A percentile compares a stretch with the other conserved stretches of the same genome.
Evolutionary conservation across 495 filamentous ascomycete species (phyloP).

Genomic region (Penicillium lividum): DNA sequence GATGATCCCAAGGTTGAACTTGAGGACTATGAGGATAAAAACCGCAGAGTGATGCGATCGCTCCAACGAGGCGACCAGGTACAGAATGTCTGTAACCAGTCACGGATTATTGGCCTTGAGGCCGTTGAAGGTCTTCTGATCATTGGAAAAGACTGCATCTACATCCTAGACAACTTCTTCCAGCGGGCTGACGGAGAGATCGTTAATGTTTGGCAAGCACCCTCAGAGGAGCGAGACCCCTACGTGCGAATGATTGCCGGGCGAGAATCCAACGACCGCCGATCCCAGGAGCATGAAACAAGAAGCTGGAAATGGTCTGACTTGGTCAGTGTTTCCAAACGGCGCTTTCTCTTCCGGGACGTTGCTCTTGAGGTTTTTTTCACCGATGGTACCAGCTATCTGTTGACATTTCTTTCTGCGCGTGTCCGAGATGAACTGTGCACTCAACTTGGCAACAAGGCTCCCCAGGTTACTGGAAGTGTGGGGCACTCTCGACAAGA

Average conservation of each 20-base stretch:
- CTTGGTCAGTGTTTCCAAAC: conserved; percentile 93
- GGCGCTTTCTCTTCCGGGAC: conserved; percentile 92
- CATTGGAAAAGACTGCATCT: conserved; percentile 87
- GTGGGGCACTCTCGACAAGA: conserved; percentile 54
- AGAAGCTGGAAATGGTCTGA: conserved; percentile 93
- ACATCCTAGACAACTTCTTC: conserved; percentile 93
- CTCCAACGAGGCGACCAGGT: conserved; percentile 89
- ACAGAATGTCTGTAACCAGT: conserved; percentile 93
- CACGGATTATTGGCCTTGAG: conserved; percentile 88
- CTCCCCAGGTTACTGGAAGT: conserved; percentile 69
- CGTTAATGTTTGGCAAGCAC: conserved; percentile 92
- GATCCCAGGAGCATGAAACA: conserved; percentile 70
- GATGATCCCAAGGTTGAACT: conserved; percentile 82
- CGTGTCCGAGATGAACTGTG: conserved; percentile 75
- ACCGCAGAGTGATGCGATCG: conserved; percentile 93
- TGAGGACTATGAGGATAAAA: conserved; percentile 93
- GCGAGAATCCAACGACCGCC: conserved; percentile 62
- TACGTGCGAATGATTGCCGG: conserved; percentile 93
- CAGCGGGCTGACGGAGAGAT: conserved; percentile 94
- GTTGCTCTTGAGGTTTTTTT: conserved; percentile 97
- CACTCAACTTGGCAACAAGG: conserved; percentile 69
- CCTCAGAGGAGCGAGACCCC: conserved; percentile 86
- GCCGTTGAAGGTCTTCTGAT: conserved; percentile 90
- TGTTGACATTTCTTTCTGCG: conserved; percentile 77
- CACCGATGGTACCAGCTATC: conserved; percentile 90